Evolutionary conservation across 2,329 filamentous ascomycete species (phyloP).

Genomic region (Ophiostoma quercus): DNA sequence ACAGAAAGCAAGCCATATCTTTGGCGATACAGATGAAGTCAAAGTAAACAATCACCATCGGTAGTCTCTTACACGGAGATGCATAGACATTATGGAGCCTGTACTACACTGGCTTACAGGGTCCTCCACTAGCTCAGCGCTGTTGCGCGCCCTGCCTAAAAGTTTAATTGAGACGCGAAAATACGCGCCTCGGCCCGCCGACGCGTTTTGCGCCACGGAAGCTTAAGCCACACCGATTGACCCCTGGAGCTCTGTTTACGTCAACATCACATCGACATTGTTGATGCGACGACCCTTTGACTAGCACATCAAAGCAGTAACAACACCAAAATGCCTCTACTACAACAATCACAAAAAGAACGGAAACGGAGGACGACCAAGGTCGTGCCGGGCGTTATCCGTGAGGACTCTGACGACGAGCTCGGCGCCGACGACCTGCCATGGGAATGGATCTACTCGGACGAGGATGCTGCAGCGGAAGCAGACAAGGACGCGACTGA

Average conservation of each 20-base stretch:
- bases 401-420: conserved; percentile 86
- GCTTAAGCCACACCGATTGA: conserved; percentile 4
- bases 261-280: background rate
- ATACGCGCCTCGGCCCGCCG: conserved; percentile 3
- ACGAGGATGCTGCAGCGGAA: conserved; percentile 20
- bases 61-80: background rate
- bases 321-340: conserved; percentile 24
- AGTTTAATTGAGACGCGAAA: conserved; percentile 20
- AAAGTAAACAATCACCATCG: background rate
- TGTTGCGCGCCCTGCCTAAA: background rate
- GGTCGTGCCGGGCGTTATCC: conserved; percentile 51
- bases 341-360: conserved; percentile 16
- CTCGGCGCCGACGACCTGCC: conserved; percentile 65
- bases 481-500: conserved; percentile 5
- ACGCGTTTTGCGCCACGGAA: conserved; percentile 18
- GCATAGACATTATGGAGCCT: background rate
- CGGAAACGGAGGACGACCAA: conserved; percentile 23
- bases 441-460: conserved; percentile 75
- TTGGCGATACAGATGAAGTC: background rate
- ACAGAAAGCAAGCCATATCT: background rate
- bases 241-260: conserved; percentile 7
- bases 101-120: background rate
- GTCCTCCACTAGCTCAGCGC: background rate
- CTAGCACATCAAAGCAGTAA: background rate
- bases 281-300: background rate